A percentile compares a stretch with the other conserved stretches of the same genome.
Conservation (phyloP, 306 rosid genomes). For the Crataegus laevigata region DNA sequence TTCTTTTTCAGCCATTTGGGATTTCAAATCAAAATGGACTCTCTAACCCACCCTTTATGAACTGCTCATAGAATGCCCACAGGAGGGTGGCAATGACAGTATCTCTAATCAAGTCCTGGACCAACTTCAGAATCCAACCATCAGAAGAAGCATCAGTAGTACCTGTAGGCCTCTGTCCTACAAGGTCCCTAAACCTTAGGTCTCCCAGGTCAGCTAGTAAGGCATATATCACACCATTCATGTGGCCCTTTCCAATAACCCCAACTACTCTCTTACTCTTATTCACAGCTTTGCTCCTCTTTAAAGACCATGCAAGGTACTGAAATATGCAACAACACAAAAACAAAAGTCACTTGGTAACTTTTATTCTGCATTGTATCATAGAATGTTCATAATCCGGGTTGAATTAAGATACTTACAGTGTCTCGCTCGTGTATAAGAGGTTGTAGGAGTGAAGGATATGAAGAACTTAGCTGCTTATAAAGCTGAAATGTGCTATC, state of each 20-base stretch:
- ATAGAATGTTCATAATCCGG: background rate
- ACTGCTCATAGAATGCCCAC: slow-evolving; percentile 72
- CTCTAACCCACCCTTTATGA: slow-evolving; percentile 15
- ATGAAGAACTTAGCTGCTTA: slow-evolving; percentile 70
- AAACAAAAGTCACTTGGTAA: background rate
- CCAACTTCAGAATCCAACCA: slow-evolving; percentile 33
- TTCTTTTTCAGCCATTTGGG: background rate
- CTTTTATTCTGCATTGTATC: background rate
- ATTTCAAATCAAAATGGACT: background rate
- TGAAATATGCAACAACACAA: slow-evolving; percentile 14
- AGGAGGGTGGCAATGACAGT: slow-evolving; percentile 54
- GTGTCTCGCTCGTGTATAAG: slow-evolving; percentile 87
- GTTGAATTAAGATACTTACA: slow-evolving; percentile 31
- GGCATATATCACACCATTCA: slow-evolving; percentile 78
- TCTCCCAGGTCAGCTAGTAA: slow-evolving; percentile 57
- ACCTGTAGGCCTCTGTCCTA: slow-evolving; percentile 31
- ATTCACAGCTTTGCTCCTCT: slow-evolving; percentile 90
- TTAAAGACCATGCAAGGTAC: slow-evolving; percentile 91
- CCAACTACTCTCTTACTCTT: slow-evolving; percentile 77
- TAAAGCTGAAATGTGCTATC: slow-evolving; percentile 60
- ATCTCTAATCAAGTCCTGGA: slow-evolving; percentile 58
- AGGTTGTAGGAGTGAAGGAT: slow-evolving; percentile 73
- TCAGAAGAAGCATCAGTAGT: slow-evolving; percentile 2
- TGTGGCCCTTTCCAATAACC: slow-evolving; percentile 85
- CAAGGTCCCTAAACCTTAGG: slow-evolving; percentile 67